phyloP scores from a whole-genome alignment of 345 rosid species.

The Lenwebbia sp. region DNA sequence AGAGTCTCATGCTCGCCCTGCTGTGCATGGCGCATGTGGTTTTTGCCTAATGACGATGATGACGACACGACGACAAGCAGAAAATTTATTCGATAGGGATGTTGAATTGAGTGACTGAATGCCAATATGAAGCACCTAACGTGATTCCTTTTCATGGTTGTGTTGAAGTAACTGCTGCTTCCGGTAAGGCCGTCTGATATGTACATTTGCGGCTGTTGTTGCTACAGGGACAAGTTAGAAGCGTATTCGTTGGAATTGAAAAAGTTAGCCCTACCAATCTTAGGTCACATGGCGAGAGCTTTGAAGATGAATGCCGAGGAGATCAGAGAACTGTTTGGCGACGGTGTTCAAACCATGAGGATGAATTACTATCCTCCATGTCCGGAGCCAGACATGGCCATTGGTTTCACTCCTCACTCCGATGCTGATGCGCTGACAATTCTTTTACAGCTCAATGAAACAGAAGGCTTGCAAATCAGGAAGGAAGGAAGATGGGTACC shows the following conservation, averaged over 20 bases:
- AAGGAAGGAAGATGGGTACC: constrained; percentile 21
- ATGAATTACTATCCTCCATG: constrained; percentile 50
- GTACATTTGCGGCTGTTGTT: neutral
- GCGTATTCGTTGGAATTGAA: constrained; percentile 15
- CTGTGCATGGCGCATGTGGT: neutral
- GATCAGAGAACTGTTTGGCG: constrained; percentile 17
- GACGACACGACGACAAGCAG: neutral
- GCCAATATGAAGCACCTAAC: neutral
- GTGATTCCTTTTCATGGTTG: neutral
- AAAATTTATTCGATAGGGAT: neutral
- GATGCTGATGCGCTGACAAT: constrained; percentile 13
- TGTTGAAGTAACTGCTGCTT: neutral
- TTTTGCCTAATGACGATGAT: neutral
- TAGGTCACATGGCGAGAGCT: constrained; percentile 24
- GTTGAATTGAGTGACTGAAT: neutral
- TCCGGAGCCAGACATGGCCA: constrained; percentile 29
- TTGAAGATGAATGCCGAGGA: constrained; percentile 23
- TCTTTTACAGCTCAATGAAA: constrained; percentile 11
- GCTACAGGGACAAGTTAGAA: constrained; percentile 22
- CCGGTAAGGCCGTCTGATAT: neutral
- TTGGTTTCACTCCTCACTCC: constrained; percentile 35
- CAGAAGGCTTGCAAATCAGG: constrained; percentile 12
- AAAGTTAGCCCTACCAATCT: constrained; percentile 13
- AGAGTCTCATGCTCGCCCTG: neutral
- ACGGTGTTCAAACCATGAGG: constrained; percentile 36